These are phyloP conservation scores for Metschnikowia arizonensis DNA, from an alignment of 805 yeast species.

Conservation along the genomic window DNA sequence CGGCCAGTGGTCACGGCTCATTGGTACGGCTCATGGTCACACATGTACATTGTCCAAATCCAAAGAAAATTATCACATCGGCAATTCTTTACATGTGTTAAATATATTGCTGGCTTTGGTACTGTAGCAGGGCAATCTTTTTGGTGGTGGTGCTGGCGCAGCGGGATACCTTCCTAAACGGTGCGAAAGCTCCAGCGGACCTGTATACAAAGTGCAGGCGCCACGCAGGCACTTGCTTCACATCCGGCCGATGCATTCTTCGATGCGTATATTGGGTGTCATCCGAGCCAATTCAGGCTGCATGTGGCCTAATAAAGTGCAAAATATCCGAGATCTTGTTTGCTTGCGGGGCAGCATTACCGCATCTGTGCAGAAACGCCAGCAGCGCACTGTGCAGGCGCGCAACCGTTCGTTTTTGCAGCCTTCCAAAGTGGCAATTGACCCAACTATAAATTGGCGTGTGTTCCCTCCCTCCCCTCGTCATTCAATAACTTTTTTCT, in stretches of 20 bases:
- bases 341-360: not conserved
- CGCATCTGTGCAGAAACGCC: not conserved
- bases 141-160: not conserved
- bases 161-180: constrained; percentile 2
- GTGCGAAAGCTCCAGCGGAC: constrained; percentile 3
- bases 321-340: not conserved
- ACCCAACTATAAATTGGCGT: not conserved
- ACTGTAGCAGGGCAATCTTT: not conserved
- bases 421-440: not conserved
- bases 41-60: too few species aligned
- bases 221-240: not conserved
- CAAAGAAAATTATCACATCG: too few species aligned
- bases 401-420: constrained; percentile 5
- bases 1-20: too few species aligned
- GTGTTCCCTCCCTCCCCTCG: not conserved
- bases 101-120: constrained; percentile 2
- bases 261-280: not conserved
- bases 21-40: too few species aligned
- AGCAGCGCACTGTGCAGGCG: constrained; percentile 2
- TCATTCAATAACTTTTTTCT: not conserved
- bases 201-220: not conserved
- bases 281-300: not conserved
- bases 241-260: not conserved
- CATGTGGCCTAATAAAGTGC: too few species aligned
- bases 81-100: too few species aligned